These are phyloP conservation scores for Colletotrichum sp. DNA, from an alignment of 2,329 filamentous ascomycete genomes.

Conservation along the genomic window DNA sequence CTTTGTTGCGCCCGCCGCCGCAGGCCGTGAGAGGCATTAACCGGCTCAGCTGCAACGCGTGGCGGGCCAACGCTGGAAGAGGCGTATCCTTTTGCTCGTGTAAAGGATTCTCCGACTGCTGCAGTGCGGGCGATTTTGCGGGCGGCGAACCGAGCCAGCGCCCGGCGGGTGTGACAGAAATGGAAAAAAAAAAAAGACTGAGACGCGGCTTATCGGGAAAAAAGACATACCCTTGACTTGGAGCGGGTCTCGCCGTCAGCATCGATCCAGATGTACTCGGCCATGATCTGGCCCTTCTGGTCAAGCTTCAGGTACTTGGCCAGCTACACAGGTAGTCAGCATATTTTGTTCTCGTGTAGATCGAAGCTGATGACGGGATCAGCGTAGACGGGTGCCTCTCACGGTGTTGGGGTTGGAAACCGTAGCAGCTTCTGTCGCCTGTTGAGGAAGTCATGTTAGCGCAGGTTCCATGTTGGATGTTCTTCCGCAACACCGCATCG, in stretches of 20 bases:
- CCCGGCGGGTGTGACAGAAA: neutral
- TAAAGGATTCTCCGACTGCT: neutral
- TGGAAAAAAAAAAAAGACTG: constrained; percentile 23
- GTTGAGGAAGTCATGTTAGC: constrained; percentile 19
- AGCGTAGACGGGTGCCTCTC: constrained; percentile 19
- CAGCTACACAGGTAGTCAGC: constrained; percentile 61
- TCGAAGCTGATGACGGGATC: neutral
- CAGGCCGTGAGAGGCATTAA: neutral
- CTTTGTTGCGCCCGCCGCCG: neutral
- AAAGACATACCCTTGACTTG: constrained; percentile 86
- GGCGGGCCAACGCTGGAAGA: neutral
- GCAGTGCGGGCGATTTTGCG: neutral
- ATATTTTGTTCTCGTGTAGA: neutral
- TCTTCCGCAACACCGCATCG: neutral
- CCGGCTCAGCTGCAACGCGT: neutral
- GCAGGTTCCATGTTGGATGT: neutral
- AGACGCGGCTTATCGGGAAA: constrained; percentile 23
- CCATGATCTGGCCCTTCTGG: constrained; percentile 88
- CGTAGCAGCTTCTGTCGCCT: constrained; percentile 32
- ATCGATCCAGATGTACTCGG: constrained; percentile 98
- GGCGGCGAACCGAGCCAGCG: neutral
- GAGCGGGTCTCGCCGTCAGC: constrained; percentile 82
- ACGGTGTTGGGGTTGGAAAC: constrained; percentile 38
- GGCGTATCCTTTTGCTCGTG: neutral
- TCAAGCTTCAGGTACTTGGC: constrained; percentile 90